A percentile compares a stretch with the other conserved stretches of the same genome.
These are phyloP conservation scores for Aureobasidium vineae DNA, from an alignment of 2,329 filamentous ascomycete genomes.

Conservation along the genomic window DNA sequence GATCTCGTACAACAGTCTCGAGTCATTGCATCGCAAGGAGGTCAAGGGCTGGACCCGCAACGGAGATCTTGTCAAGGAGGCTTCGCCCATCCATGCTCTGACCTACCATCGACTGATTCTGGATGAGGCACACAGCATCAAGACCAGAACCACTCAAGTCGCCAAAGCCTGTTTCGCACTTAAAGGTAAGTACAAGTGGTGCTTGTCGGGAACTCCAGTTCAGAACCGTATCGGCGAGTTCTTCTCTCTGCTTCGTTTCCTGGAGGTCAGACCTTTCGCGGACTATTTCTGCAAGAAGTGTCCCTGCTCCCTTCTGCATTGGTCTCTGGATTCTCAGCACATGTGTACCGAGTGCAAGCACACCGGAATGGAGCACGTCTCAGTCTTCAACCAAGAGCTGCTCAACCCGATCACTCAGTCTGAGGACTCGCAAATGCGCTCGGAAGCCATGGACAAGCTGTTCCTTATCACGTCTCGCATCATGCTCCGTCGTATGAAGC, in stretches of 20 bases:
- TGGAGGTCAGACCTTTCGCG: constrained; percentile 84
- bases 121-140: constrained; percentile 96
- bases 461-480: constrained; percentile 87
- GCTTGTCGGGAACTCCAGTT: constrained; percentile 87
- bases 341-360: constrained; percentile 69
- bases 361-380: constrained; percentile 65
- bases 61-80: constrained; percentile 75
- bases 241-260: constrained; percentile 89
- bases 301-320: constrained; percentile 75
- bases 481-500: constrained; percentile 94
- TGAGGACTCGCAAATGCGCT: constrained; percentile 55
- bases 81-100: constrained; percentile 73
- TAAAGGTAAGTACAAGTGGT: constrained; percentile 88
- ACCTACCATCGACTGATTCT: constrained; percentile 88
- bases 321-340: constrained; percentile 71
- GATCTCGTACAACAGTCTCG: constrained; percentile 90
- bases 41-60: constrained; percentile 84
- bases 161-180: constrained; percentile 94
- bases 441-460: constrained; percentile 73
- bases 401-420: constrained; percentile 67
- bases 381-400: constrained; percentile 91
- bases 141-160: constrained; percentile 81
- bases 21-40: constrained; percentile 90
- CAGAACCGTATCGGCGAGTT: constrained; percentile 98
- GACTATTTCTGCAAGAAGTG: constrained; percentile 94